Conservation (phyloP, 108 stramenopile species). For the Skeletonema grethae region DNA sequence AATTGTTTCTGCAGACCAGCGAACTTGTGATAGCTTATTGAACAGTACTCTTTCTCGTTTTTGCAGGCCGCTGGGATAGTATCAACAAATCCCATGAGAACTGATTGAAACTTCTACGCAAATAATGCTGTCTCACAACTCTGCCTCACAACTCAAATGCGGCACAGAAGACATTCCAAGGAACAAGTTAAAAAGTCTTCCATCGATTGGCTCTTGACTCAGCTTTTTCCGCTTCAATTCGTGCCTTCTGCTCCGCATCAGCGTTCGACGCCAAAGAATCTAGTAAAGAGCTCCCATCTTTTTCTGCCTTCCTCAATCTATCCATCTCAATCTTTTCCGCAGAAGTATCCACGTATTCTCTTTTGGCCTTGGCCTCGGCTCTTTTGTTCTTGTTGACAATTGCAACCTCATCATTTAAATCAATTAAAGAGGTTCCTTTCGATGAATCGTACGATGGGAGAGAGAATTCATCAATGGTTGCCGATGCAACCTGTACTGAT, state of each 20-base stretch:
- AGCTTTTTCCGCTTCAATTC: slow-evolving; percentile 42
- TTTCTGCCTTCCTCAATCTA: slow-evolving; percentile 29
- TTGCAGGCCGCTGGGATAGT: no score
- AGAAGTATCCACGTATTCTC: slow-evolving; percentile 25
- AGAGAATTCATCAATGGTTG: slow-evolving; percentile 37
- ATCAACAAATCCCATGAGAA: no score
- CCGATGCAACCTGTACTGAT: slow-evolving; percentile 20
- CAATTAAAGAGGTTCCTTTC: slow-evolving; percentile 38
- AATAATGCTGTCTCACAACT: no score
- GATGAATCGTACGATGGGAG: slow-evolving; percentile 47
- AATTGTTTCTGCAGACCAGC: no score
- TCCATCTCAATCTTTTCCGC: slow-evolving; percentile 42
- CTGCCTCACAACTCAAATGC: no score
- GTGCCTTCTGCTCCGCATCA: slow-evolving; percentile 15
- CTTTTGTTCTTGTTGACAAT: slow-evolving; percentile 42
- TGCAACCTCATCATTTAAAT: slow-evolving; percentile 34
- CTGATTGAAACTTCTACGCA: no score
- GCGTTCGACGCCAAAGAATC: slow-evolving; percentile 25
- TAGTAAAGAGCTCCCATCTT: slow-evolving; percentile 30
- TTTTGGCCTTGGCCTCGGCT: slow-evolving; percentile 31
- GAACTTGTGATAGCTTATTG: no score
- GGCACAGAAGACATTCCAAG: not conserved
- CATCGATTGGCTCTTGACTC: slow-evolving; percentile 46
- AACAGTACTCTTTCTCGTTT: no score
- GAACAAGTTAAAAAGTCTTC: slow-evolving; percentile 42